phyloP scores from a whole-genome alignment of 1,139 yeast species.

The Zhuliangozyma blackwelliae region DNA sequence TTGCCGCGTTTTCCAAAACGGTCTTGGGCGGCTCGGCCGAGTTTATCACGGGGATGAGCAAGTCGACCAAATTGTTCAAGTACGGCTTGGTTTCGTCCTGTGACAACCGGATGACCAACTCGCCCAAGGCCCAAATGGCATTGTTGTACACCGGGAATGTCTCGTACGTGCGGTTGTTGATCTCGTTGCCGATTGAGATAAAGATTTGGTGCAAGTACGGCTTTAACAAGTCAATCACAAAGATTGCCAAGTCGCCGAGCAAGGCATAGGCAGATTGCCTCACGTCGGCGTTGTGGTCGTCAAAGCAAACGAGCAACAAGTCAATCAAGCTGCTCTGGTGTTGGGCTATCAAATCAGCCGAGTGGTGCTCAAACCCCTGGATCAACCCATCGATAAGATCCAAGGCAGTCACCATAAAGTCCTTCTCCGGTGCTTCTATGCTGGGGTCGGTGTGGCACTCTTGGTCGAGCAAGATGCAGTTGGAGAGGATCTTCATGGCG shows the following conservation, averaged over 20 bases:
- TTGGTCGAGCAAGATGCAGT: constrained; percentile 65
- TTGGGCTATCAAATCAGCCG: constrained; percentile 52
- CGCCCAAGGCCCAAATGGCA: constrained; percentile 94
- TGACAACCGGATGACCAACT: constrained; percentile 61
- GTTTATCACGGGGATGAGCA: constrained; percentile 62
- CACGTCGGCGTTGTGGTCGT: constrained; percentile 77
- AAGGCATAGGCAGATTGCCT: constrained; percentile 90
- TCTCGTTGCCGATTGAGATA: constrained; percentile 64
- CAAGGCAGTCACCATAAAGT: constrained; percentile 81
- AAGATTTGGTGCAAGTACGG: constrained; percentile 59
- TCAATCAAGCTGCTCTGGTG: constrained; percentile 48
- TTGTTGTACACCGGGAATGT: constrained; percentile 73
- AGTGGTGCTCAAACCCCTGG: constrained; percentile 75
- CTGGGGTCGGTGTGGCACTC: constrained; percentile 62
- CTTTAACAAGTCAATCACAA: constrained; percentile 50
- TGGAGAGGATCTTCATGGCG: constrained; percentile 63
- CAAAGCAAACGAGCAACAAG: constrained; percentile 65
- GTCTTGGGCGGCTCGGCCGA: constrained; percentile 55
- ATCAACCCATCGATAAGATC: constrained; percentile 89
- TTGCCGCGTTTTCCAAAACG: constrained; percentile 85
- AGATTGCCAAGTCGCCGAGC: constrained; percentile 80
- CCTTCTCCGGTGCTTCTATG: constrained; percentile 81
- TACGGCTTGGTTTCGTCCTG: constrained; percentile 54
- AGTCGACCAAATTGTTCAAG: constrained; percentile 53
- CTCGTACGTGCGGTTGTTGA: constrained; percentile 45